Base-by-base conservation (phyloP, 495 filamentous ascomycete species). In the Cairneyella variabilis region DNA sequence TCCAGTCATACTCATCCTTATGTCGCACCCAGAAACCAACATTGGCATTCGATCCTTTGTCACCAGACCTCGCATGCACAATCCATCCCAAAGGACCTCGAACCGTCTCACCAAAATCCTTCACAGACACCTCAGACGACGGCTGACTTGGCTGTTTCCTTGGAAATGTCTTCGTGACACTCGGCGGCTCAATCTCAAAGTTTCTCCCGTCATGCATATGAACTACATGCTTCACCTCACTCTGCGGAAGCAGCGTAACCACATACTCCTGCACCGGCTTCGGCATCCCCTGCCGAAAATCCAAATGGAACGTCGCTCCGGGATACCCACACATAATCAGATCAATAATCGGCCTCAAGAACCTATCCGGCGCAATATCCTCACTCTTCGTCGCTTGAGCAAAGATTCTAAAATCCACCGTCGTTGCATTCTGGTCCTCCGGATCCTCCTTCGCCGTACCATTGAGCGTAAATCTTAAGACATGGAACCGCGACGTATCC, bases 301-400 rank as follows among this genome's bases (percentile, higher is more conserved):
- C 70, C 0, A 71, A 53, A 51, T 70, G 60, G 18, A 62, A 62
- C 11, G 69, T 72, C 10, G 67, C 69, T 27, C 69, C 70, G 8
- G 70, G 69, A 49, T 68, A 70, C 18, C 58, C 53, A 42, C 65
- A 47, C 63, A 68, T 70, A 39, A 70, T 66, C 5, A 62, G 51
- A 48, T 74, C 70, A 23, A 71, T 57, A 28, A 65, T 66, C 2
- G 66, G 69, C n/a, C 69, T 46, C 3, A 69, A 45, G 60, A 74
- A 72, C 27, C 63, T 69, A n/a, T 25, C 26, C 0, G 68, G 62
- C 8, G 47, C 41, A 3, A 72, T 36, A 11, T 30, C 45, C 28
- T 45, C 30, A 4, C 34, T n/a, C 12, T 41, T 38, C 67, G 46
- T 77, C 72, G 8, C 77, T 36, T 72, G 66, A 11, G 62, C 69